Base-by-base conservation (phyloP, 225 moss, liverwort and hornwort species). In the Marchantia paleacea region DNA sequence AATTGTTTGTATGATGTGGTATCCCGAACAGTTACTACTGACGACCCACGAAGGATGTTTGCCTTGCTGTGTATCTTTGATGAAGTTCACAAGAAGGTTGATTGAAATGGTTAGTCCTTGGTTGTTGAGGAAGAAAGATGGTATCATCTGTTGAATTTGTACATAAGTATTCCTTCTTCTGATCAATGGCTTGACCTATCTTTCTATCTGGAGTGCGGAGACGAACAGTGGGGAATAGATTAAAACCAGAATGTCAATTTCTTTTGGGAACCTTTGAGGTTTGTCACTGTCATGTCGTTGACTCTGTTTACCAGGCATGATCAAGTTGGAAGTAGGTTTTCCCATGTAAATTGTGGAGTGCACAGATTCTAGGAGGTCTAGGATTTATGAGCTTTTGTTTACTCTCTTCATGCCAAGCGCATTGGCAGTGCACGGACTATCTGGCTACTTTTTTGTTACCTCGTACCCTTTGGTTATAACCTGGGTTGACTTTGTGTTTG, bases 1-100 rank as follows among this genome's bases (percentile, higher is more conserved):
- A 80, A 53, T 57, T 85, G 79, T 82, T 87, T 85, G 85, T 79
- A 72, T 87, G 80, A 87, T 69, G 47, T 66, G 22, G 72, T 53
- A 55, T 69, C 16, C 70, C 73, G 66, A 72, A 61, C 55, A 49
- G 47, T 68, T 50, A 66, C 58, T 24, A 48, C 7, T 73, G 72
- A 54, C 28, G 71, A 29, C 55, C 75, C 70, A 81, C 77, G 66
- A 68, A 60, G 72, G 77, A 78, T 78, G 66, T 76, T 26, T 78
- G 24, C 49, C 50, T 55, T 73, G 78, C 25, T 73, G 78, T 60
- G 52, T 55, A 81, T 63, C 81, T 68, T 60, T 81, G 61, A 73
- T 74, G 25, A 51, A 20, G 53, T 50, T 57, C 71, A 68, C 48
- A 61, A 79, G 47, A 70, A 73, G 52, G 72, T 73, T 48, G 72